Percentiles rank a stretch among this genome's conserved stretches.
phyloP scores from a whole-genome alignment of 73 alveolate genomes.

The Paramecium sexaurelia region DNA sequence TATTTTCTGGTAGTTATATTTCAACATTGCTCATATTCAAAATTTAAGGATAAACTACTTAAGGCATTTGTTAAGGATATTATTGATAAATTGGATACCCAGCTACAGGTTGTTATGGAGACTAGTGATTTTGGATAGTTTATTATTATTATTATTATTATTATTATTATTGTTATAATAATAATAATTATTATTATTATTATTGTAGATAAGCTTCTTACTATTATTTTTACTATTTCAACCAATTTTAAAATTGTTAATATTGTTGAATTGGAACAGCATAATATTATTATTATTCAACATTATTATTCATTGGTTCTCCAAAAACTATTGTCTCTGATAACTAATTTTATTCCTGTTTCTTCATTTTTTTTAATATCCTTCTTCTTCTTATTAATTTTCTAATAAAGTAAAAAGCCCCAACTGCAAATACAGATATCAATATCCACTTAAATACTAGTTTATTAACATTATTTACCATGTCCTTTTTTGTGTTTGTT shows the following conservation, averaged over 20 bases:
- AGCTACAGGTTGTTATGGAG: background rate
- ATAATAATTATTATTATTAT: background rate
- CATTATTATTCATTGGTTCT: background rate
- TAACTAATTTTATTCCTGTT: background rate
- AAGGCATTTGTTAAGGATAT: background rate
- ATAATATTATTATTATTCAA: background rate
- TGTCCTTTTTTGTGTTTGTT: background rate
- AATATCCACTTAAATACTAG: background rate
- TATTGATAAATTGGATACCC: background rate
- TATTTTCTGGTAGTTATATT: background rate
- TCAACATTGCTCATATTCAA: background rate
- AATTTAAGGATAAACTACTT: background rate
- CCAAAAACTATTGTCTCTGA: background rate
- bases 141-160: background rate
- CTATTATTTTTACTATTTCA: background rate
- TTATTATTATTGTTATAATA: background rate
- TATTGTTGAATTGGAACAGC: background rate
- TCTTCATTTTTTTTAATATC: background rate
- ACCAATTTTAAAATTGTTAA: background rate
- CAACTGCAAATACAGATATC: background rate
- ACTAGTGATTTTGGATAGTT: background rate
- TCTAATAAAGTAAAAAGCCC: background rate
- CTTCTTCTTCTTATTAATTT: background rate
- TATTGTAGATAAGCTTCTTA: background rate
- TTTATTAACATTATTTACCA: background rate